phyloP scores from a whole-genome alignment of 2,329 filamentous ascomycete species.

The Beauveria asiatica region DNA sequence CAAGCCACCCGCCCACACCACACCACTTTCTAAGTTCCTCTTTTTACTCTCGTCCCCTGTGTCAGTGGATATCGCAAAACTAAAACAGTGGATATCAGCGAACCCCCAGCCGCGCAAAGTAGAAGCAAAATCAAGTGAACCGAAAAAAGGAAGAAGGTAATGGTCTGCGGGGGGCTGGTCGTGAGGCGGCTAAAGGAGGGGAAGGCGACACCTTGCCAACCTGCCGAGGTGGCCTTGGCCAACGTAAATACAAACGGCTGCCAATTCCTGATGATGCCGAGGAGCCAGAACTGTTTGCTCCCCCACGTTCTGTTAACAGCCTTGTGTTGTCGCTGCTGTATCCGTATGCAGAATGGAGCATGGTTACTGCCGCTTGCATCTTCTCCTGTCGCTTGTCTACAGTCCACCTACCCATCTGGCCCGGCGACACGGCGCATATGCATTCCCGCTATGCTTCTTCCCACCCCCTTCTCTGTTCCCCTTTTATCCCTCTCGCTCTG shows the following conservation, averaged over 20 bases:
- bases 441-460: not conserved
- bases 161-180: not conserved
- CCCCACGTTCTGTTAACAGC: no score
- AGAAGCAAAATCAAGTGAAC: no score
- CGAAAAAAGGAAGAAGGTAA: not conserved
- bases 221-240: no score
- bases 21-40: not conserved
- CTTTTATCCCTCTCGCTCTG: not conserved
- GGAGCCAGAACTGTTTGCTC: no score
- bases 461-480: not conserved
- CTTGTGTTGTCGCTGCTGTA: no score
- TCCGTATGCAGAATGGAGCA: no score
- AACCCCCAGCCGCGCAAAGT: no score
- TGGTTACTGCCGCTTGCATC: no score
- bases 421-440: not conserved
- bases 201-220: not conserved
- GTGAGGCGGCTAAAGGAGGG: not conserved
- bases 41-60: not conserved
- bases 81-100: not conserved
- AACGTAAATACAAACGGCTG: no score
- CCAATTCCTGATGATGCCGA: no score
- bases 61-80: not conserved
- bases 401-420: not conserved
- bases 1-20: not conserved
- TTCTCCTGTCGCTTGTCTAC: not conserved